These are phyloP conservation scores for Dillenia suffruticosa DNA, from an alignment of 164 flowering plant species.

Conservation along the genomic window DNA sequence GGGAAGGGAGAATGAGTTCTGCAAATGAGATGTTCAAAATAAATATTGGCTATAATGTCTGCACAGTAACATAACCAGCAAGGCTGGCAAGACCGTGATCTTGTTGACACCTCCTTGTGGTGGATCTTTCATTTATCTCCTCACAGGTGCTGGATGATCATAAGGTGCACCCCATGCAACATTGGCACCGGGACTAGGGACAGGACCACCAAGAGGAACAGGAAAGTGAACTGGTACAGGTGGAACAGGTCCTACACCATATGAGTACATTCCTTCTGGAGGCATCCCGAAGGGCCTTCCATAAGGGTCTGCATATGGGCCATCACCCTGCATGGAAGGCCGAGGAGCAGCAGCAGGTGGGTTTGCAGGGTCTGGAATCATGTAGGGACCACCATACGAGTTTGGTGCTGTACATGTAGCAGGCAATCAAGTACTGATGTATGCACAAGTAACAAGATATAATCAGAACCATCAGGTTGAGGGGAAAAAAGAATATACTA, in stretches of 20 bases:
- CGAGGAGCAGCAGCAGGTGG: conserved; percentile 9
- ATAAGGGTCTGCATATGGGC: conserved; percentile 29
- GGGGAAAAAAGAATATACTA: conserved; percentile 30
- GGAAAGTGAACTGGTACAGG: neutral
- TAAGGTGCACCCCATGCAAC: conserved; percentile 22
- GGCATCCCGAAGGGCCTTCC: conserved; percentile 26
- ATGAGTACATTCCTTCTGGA: conserved; percentile 25
- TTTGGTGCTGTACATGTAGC: conserved; percentile 23
- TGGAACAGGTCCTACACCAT: conserved; percentile 10
- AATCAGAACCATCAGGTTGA: neutral
- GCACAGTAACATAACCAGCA: neutral
- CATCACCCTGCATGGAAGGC: conserved; percentile 16
- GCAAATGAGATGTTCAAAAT: too few relatives aligned
- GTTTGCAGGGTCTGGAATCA: conserved; percentile 28
- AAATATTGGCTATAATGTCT: too few relatives aligned
- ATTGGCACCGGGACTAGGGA: neutral
- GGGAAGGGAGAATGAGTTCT: too few relatives aligned
- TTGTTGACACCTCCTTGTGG: neutral
- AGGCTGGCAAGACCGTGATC: neutral
- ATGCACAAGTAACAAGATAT: neutral
- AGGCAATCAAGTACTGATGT: neutral
- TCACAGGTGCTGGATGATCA: conserved; percentile 12
- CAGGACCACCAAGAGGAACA: conserved; percentile 6
- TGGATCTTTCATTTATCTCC: conserved; percentile 6
- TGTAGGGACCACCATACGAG: conserved; percentile 27